Evolutionary conservation across 352 stramenopile species (phyloP), one percentile per base, ranked within the genome.

Genomic region (Globisporangium rhizosaccharum): DNA sequence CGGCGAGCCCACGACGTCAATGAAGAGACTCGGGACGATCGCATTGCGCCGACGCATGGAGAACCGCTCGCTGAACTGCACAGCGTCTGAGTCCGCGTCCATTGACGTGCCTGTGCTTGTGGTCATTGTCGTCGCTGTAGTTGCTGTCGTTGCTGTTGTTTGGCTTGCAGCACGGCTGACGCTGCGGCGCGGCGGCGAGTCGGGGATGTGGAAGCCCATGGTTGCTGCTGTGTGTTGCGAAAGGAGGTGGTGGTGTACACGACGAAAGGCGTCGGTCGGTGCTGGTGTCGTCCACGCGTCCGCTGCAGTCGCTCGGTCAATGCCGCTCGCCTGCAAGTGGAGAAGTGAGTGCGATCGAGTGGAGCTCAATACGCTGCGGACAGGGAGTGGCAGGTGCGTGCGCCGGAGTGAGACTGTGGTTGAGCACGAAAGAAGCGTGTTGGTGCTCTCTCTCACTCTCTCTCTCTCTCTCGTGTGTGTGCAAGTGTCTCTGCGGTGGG

Each of bases 131-230:
- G n/a, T 7, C 15, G 36, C 14, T 20, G 36, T 39, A 5, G 58
- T 42, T 17, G 18, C 12, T 14, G 26, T 30, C 28, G 28, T 42
- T 17, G 18, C 12, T 14, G 26, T 30, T 1, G 28, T 53, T 18
- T 61, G 65, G 63, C 59, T 70, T 42, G n/a, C 46, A 25, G 37
- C 67, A 67, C 28, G 65, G 39, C 59, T 66, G 57, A 49, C 65
- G 53, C 39, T 65, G 58, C 28, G 51, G 49, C 37, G 58, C 14
- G 56, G 66, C 2, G 77, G 70, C 8, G 77, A 87, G 56, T 88
- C 69, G 28, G 76, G 80, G 61, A 88, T 87, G 66, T 79, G 78
- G 70, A 79, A 85, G 48, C 80, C 80, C 80, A 90, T 90, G 30
- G 39, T 56, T n/a, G 28, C 28, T 20, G 33, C 2, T 7, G 28